phyloP scores from a whole-genome alignment of 371 early-diverging fungal species.

The Mucor racemosus region DNA sequence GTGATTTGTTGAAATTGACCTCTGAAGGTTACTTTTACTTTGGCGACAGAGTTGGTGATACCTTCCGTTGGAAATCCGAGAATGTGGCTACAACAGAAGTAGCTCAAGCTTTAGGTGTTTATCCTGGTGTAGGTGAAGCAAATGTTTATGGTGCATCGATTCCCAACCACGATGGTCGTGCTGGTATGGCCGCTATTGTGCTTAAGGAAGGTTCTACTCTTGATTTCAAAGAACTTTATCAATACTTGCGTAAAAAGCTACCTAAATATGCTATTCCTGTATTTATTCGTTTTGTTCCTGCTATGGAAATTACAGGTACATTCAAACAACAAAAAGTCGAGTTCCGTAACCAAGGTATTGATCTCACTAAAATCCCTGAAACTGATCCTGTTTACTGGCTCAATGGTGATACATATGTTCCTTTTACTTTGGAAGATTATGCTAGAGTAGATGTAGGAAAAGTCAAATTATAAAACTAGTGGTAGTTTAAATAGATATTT shows the following conservation, averaged over 20 bases:
- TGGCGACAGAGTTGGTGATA: slow-evolving; percentile 76
- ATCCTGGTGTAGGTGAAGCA: slow-evolving; percentile 63
- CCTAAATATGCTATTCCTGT: slow-evolving; percentile 69
- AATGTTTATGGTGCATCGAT: slow-evolving; percentile 65
- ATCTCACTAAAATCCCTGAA: slow-evolving; percentile 33
- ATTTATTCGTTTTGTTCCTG: slow-evolving; percentile 55
- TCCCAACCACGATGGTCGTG: slow-evolving; percentile 64
- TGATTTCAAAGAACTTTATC: slow-evolving; percentile 35
- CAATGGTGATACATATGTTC: slow-evolving; percentile 47
- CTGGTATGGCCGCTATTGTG: slow-evolving; percentile 76
- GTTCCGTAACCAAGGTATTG: slow-evolving; percentile 54
- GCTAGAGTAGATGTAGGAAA: slow-evolving; percentile 23
- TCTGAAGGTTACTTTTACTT: slow-evolving; percentile 69
- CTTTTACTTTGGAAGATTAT: slow-evolving; percentile 43
- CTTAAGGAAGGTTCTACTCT: slow-evolving; percentile 25
- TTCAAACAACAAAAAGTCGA: slow-evolving; percentile 62
- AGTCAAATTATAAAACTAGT: slow-evolving; percentile 23
- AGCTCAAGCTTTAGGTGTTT: slow-evolving; percentile 57
- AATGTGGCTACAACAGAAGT: slow-evolving; percentile 75
- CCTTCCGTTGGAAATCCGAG: slow-evolving; percentile 77
- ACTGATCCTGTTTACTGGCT: slow-evolving; percentile 55
- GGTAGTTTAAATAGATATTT: neutral
- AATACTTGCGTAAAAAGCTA: slow-evolving; percentile 45
- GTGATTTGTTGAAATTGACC: slow-evolving; percentile 66
- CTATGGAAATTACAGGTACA: slow-evolving; percentile 58